A percentile compares a stretch with the other conserved stretches of the same genome.
Evolutionary conservation across 805 yeast genomes (phyloP).

Genomic region (Cephaloascus fragrans): DNA sequence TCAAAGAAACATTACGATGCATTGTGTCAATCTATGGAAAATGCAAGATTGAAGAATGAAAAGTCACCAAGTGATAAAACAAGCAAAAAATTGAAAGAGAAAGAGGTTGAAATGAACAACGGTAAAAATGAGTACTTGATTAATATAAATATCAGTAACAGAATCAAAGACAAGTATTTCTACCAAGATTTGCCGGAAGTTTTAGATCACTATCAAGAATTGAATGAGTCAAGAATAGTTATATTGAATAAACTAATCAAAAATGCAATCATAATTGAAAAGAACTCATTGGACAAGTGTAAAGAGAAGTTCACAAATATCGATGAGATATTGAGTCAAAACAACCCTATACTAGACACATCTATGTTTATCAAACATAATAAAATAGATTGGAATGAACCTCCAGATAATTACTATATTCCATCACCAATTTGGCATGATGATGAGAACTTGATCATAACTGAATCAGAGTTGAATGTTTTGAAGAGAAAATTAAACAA

Average conservation of each 20-base stretch:
- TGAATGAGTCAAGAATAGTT: conserved; percentile 70
- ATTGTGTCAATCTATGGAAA: conserved; percentile 72
- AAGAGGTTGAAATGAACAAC: conserved; percentile 73
- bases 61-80: conserved; percentile 41
- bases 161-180: conserved; percentile 85
- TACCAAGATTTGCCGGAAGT: conserved; percentile 91
- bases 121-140: conserved; percentile 81
- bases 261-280: conserved; percentile 53
- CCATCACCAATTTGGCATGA: conserved; percentile 97
- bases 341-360: conserved; percentile 66
- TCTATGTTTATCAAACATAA: conserved; percentile 93
- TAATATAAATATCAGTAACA: conserved; percentile 73
- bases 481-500: conserved; percentile 41
- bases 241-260: conserved; percentile 62
- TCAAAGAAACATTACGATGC: conserved; percentile 74
- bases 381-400: conserved; percentile 66
- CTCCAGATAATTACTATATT: conserved; percentile 71
- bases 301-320: conserved; percentile 41
- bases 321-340: conserved; percentile 52
- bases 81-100: conserved; percentile 45
- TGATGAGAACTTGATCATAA: conserved; percentile 64
- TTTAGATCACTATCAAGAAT: conserved; percentile 73
- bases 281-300: conserved; percentile 30
- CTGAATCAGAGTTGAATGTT: conserved; percentile 46
- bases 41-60: conserved; percentile 64